Evolutionary conservation across 805 yeast species (phyloP), one percentile per base, ranked within the genome.

Genomic region (Allodekkera sacchari): DNA sequence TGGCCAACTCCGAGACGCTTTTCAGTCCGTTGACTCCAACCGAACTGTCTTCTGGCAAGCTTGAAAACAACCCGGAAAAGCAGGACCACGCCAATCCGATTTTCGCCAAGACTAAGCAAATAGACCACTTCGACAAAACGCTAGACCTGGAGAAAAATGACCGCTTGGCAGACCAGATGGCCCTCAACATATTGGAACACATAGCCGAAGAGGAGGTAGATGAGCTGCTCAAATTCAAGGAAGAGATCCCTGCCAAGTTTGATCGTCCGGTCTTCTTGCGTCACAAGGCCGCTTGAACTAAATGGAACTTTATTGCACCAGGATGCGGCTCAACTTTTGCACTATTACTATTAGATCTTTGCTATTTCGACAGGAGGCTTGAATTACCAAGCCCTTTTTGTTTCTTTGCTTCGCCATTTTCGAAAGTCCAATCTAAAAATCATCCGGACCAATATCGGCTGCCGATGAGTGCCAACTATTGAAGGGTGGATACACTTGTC

Each of bases 81-180:
- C 35, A 39, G 30, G 25, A 34, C 16, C 33, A 35, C 22, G 42
- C 37, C 14, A 39, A 44, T 26, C 46, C 55, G 6, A 43, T 54
- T 2, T 54, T 54, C 34, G 45, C 37, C 5, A 49, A 48, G 32
- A 37, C 58, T 4, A 48, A 54, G 27, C 59, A 54, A 32, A 54
- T 54, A 9, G 58, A 54, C 34, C 57, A 54, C 37, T 44, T 48
- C 12, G 56, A 53, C 34, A 49, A 44, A 32, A 31, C 24, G 10
- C 28, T 44, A 6, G 53, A 49, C 35, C 30, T 32, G 16, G 34
- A 27, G 11, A 50, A 47, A 18, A 53, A 52, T 31, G 59, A 54
- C 32, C 39, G 42, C 26, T 35, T 54, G 26, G 59, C 59, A 12
- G 58, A 54, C 26, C 58, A 52, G 35, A 54, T 54, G 59, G 59